Base-by-base conservation (phyloP, 169 alveolate genomes). In the Cryptosporidium muris region DNA sequence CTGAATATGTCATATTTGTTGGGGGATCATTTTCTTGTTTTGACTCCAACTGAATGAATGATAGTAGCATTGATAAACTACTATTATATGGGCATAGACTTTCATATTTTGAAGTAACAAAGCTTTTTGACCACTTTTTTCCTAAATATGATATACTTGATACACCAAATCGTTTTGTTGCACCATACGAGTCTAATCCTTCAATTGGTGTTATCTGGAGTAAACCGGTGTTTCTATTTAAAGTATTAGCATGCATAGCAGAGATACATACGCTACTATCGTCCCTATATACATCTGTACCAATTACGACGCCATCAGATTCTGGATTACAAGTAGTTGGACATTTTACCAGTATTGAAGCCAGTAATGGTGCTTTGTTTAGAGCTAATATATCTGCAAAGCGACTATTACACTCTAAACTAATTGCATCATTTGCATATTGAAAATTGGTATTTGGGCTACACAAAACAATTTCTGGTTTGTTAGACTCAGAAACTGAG, bases 201-300 rank as follows among this genome's bases (percentile, higher is more conserved):
- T 74, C 85, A 43, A 74, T 74, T 56, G 85, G 85, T 38, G 85
- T 74, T 47, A 74, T 53, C 14, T 74, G 85, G 9, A 60, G 60
- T 16, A 74, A 51, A 25, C 85, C 85, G 9, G 66, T 74, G 2
- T 66, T 58, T 34, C 85, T 74, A 37, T 74, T 74, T 36, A 74
- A 43, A 16, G 85, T 74, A 14, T 74, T 74, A 3, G 85, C 66
- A 36, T 74, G 85, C 85, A 74, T 74, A 8, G 85, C 74, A 2
- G 85, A 52, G 9, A 74, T 36, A 9, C 85, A 74, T 36, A 74
- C 60, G 49, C 85, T 74, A 40, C 85, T 74, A 45, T 74, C 85
- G 34, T 74, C 85, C 34, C 85, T 74, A 34, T 74, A 74, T n/a
- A 74, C 85, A 42, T 74, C 85, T 34, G 85, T 45, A 9, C 85